Conservation (phyloP, 768 basidiomycete species). For the Agaricus sinodeliciosus region DNA sequence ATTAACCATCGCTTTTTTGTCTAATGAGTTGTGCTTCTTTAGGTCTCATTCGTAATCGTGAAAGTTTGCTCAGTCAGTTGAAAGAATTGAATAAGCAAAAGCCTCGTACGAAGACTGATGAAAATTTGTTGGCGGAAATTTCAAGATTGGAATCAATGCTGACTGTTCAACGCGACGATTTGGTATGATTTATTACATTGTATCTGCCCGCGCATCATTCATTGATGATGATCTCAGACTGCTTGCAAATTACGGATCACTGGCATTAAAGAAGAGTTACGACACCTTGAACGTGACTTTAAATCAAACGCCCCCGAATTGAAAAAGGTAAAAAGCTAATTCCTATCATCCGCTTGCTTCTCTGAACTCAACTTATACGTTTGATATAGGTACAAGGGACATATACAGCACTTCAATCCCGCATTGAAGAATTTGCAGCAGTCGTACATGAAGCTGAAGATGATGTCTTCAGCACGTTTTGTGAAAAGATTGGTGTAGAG, state of each 20-base stretch:
- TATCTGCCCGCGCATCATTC: background rate
- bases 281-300: constrained; percentile 68
- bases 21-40: background rate
- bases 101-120: constrained; percentile 79
- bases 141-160: constrained; percentile 74
- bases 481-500: constrained; percentile 65
- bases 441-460: constrained; percentile 78
- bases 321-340: constrained; percentile 46
- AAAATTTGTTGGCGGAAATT: constrained; percentile 70
- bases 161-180: constrained; percentile 72
- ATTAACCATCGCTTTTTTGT: background rate
- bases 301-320: constrained; percentile 63
- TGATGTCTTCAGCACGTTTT: constrained; percentile 71
- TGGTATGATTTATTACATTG: constrained; percentile 40
- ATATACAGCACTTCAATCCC: constrained; percentile 43
- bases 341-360: no score
- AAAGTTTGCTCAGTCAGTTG: constrained; percentile 66
- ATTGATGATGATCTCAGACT: constrained; percentile 39
- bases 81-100: constrained; percentile 81
- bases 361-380: background rate
- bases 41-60: constrained; percentile 54
- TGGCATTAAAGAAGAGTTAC: constrained; percentile 80
- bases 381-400: constrained; percentile 43
- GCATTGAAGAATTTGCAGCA: constrained; percentile 47
- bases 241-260: constrained; percentile 69